phyloP scores from a whole-genome alignment of 495 filamentous ascomycete genomes.

The Platismatia glauca region DNA sequence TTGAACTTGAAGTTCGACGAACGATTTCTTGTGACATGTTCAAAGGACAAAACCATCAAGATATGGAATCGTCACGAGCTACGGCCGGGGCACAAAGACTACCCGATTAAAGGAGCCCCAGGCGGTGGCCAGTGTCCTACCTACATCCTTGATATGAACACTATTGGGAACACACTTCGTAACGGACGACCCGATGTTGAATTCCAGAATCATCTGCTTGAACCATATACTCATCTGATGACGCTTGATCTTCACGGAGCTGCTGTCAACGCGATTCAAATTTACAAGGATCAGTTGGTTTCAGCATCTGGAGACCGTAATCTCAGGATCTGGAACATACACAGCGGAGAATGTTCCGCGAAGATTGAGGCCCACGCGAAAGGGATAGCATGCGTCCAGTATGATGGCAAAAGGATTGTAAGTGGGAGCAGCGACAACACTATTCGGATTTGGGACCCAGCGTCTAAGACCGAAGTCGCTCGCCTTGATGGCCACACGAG shows the following conservation, averaged over 20 bases:
- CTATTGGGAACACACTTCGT: slow-evolving; percentile 37
- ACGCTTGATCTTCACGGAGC: slow-evolving; percentile 73
- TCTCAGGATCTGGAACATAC: slow-evolving; percentile 90
- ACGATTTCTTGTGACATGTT: slow-evolving; percentile 86
- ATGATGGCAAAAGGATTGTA: slow-evolving; percentile 92
- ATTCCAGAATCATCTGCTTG: slow-evolving; percentile 28
- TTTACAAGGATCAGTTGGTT: slow-evolving; percentile 76
- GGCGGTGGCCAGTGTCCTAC: slow-evolving; percentile 40
- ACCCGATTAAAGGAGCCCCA: slow-evolving; percentile 39
- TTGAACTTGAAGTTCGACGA: slow-evolving; percentile 93
- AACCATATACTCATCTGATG: slow-evolving; percentile 68
- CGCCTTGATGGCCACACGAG: slow-evolving; percentile 70
- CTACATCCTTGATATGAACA: slow-evolving; percentile 43
- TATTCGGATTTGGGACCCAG: slow-evolving; percentile 85
- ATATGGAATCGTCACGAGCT: slow-evolving; percentile 79
- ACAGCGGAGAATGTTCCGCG: slow-evolving; percentile 60
- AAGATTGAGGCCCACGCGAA: slow-evolving; percentile 83
- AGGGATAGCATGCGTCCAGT: slow-evolving; percentile 96
- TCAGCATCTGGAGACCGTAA: slow-evolving; percentile 88
- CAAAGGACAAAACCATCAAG: slow-evolving; percentile 93
- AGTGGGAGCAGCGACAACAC: slow-evolving; percentile 92
- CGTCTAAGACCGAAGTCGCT: slow-evolving; percentile 77
- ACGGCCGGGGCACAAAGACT: slow-evolving; percentile 57
- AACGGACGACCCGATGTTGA: slow-evolving; percentile 8
- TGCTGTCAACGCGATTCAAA: slow-evolving; percentile 93